Evolutionary conservation across 768 basidiomycete species (phyloP).

Genomic region (Calvatia gigantea): DNA sequence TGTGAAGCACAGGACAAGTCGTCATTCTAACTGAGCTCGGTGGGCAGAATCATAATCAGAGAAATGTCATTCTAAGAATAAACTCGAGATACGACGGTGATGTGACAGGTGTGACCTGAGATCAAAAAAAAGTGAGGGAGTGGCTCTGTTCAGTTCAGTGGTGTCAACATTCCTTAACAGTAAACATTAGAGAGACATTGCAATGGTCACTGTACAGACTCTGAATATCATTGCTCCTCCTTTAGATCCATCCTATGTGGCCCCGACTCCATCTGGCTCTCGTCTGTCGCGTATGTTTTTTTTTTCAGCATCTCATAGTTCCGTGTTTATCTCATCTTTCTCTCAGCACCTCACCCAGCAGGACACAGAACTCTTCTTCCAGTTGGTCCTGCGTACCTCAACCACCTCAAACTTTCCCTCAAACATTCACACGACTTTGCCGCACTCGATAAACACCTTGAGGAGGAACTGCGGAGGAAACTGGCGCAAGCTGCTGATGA

Average conservation of each 20-base stretch:
- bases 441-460: conserved; percentile 69
- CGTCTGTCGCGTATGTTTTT: conserved; percentile 23
- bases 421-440: conserved; percentile 79
- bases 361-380: conserved; percentile 61
- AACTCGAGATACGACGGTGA: background rate
- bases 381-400: conserved; percentile 85
- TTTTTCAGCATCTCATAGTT: background rate
- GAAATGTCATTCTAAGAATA: no score
- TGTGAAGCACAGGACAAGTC: no score
- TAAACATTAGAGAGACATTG: no score
- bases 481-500: conserved; percentile 45
- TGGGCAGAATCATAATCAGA: no score
- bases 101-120: background rate
- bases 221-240: conserved; percentile 22
- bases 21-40: no score
- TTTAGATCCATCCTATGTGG: conserved; percentile 21
- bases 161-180: no score
- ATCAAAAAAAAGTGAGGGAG: background rate
- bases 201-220: conserved; percentile 19
- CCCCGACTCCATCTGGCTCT: conserved; percentile 23
- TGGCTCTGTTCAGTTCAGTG: background rate
- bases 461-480: conserved; percentile 39
- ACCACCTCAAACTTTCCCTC: conserved; percentile 71
- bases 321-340: background rate
- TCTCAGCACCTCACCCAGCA: conserved; percentile 31